Evolutionary conservation across 768 basidiomycete genomes (phyloP).

Genomic region (Psilocybe cyanescens): DNA sequence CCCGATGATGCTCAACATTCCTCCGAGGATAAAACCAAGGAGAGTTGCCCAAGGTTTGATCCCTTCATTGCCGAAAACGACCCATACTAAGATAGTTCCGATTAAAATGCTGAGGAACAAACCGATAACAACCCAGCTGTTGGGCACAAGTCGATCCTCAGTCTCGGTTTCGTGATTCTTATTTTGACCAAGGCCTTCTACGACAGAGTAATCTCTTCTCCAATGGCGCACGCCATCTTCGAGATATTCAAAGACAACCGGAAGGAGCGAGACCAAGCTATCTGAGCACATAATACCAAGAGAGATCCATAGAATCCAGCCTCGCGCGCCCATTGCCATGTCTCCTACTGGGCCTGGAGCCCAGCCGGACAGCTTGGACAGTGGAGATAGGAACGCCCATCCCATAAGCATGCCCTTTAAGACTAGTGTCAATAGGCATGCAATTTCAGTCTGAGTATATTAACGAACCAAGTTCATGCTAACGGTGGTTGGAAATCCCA

Average conservation of each 20-base stretch:
- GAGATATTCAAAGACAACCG: slow-evolving; percentile 64
- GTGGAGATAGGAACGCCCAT: slow-evolving; percentile 92
- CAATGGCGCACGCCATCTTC: slow-evolving; percentile 32
- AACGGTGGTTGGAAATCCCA: slow-evolving; percentile 94
- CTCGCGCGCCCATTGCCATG: slow-evolving; percentile 86
- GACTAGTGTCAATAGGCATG: background rate
- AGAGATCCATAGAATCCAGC: slow-evolving; percentile 97
- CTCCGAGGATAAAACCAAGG: slow-evolving; percentile 81
- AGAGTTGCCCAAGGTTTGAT: slow-evolving; percentile 96
- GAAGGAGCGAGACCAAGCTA: slow-evolving; percentile 82
- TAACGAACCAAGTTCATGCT: slow-evolving; percentile 85
- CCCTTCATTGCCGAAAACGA: slow-evolving; percentile 88
- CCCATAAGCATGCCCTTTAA: slow-evolving; percentile 94
- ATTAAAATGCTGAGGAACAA: slow-evolving; percentile 59
- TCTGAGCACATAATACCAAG: slow-evolving; percentile 97
- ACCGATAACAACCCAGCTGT: slow-evolving; percentile 76
- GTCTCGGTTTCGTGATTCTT: slow-evolving; percentile 75
- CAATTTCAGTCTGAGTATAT: background rate
- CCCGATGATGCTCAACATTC: slow-evolving; percentile 88
- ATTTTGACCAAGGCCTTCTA: slow-evolving; percentile 25
- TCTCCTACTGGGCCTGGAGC: slow-evolving; percentile 92
- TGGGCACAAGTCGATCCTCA: slow-evolving; percentile 80
- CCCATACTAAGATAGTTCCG: slow-evolving; percentile 84
- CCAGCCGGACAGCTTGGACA: slow-evolving; percentile 85
- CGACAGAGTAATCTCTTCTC: slow-evolving; percentile 23